phyloP scores from a whole-genome alignment of 1,284 basidiomycete genomes.

The Termitomyces sp. region DNA sequence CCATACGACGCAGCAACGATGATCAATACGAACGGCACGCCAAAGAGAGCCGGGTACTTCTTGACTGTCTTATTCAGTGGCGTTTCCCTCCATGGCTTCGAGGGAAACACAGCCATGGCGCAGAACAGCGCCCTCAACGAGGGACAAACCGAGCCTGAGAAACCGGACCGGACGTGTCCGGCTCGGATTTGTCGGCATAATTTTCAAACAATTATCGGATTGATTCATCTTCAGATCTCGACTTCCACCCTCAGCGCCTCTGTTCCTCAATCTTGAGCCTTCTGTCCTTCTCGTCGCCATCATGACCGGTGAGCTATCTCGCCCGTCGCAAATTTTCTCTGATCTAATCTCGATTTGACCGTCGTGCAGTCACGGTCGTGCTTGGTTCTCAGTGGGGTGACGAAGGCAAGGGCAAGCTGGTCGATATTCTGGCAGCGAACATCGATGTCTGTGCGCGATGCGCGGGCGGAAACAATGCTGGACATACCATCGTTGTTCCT shows the following conservation, averaged over 20 bases:
- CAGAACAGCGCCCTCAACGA: neutral
- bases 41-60: slow-evolving; percentile 70
- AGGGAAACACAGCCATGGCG: slow-evolving; percentile 55
- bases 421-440: slow-evolving; percentile 86
- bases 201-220: slow-evolving; percentile 4
- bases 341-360: neutral
- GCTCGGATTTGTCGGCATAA: slow-evolving; percentile 11
- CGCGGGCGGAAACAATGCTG: slow-evolving; percentile 98
- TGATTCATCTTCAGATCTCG: neutral
- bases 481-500: slow-evolving; percentile 94
- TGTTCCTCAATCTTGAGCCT: neutral
- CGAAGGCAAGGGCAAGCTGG: slow-evolving; percentile 95
- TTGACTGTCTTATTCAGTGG: slow-evolving; percentile 42
- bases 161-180: slow-evolving; percentile 1
- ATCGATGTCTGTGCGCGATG: slow-evolving; percentile 94
- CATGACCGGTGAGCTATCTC: slow-evolving; percentile 24
- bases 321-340: neutral
- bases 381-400: slow-evolving; percentile 94
- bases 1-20: slow-evolving; percentile 89
- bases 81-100: slow-evolving; percentile 45
- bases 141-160: neutral
- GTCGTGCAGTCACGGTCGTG: slow-evolving; percentile 59
- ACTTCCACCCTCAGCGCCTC: neutral
- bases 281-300: slow-evolving; percentile 1
- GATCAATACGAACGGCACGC: slow-evolving; percentile 81